A percentile compares a stretch with the other conserved stretches of the same genome.
These are phyloP conservation scores for Neotropicomus parvogracilis DNA, from an alignment of 1,284 basidiomycete species.

Conservation along the genomic window DNA sequence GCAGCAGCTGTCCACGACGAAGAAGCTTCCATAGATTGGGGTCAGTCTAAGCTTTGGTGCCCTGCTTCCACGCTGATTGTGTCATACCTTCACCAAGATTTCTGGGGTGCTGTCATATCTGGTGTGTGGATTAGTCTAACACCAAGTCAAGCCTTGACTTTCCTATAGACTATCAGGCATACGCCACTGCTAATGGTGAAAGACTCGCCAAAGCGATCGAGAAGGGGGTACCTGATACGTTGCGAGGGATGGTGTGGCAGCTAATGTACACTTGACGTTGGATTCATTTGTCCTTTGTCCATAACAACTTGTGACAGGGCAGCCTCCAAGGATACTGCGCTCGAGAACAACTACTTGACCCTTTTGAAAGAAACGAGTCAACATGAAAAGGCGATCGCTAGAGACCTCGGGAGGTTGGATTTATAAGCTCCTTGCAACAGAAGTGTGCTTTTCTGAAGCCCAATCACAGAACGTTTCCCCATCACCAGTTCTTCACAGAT, in stretches of 20 bases:
- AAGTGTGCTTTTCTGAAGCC: slow-evolving; percentile 13
- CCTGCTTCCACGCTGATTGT: slow-evolving; percentile 7
- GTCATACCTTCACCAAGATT: slow-evolving; percentile 52
- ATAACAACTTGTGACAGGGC: slow-evolving; percentile 47
- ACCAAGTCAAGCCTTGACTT: slow-evolving; percentile 6
- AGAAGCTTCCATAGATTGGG: slow-evolving; percentile 65
- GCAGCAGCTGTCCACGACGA: slow-evolving; percentile 36
- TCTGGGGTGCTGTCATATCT: slow-evolving; percentile 95
- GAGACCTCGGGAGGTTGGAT: slow-evolving; percentile 79
- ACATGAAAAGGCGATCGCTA: slow-evolving; percentile 91
- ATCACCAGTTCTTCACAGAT: slow-evolving; percentile 92
- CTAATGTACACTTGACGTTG: slow-evolving; percentile 65
- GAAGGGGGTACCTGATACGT: slow-evolving; percentile 79
- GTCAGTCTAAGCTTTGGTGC: slow-evolving; percentile 41
- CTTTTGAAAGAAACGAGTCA: slow-evolving; percentile 80
- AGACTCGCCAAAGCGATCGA: slow-evolving; percentile 89
- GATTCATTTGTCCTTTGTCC: slow-evolving; percentile 8
- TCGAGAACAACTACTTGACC: slow-evolving; percentile 83
- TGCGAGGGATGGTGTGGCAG: slow-evolving; percentile 98
- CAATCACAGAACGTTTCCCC: slow-evolving; percentile 81
- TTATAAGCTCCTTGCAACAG: slow-evolving; percentile 3
- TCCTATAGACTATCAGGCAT: slow-evolving; percentile 74
- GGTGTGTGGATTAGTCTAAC: slow-evolving; percentile 40
- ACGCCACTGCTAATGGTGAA: slow-evolving; percentile 75
- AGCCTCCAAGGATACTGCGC: slow-evolving; percentile 84